A percentile compares a stretch with the other conserved stretches of the same genome.
phyloP scores from a whole-genome alignment of 2,329 filamentous ascomycete species.

The Fusarium anthophilum region DNA sequence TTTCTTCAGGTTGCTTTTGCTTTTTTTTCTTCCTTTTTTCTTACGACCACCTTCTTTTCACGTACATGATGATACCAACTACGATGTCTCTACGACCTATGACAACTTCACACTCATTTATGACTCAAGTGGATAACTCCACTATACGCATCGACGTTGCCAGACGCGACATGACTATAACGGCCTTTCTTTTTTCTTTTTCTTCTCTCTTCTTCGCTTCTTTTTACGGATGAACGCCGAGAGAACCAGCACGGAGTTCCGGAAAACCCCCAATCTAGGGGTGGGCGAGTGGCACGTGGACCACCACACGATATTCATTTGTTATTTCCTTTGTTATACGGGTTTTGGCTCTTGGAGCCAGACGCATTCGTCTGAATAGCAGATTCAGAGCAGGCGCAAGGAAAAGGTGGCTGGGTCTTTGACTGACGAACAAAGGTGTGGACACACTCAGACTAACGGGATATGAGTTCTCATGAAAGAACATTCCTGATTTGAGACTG shows the following conservation, averaged over 20 bases:
- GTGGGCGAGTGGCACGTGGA: slow-evolving; percentile 8
- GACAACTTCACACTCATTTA: slow-evolving; percentile 9
- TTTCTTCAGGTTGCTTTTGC: neutral
- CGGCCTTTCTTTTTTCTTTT: neutral
- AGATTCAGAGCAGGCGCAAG: neutral
- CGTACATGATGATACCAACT: slow-evolving; percentile 36
- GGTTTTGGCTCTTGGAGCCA: neutral
- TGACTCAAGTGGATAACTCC: slow-evolving; percentile 5
- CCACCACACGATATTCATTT: slow-evolving; percentile 4
- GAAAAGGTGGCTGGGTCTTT: slow-evolving; percentile 13
- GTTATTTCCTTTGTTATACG: slow-evolving; percentile 20
- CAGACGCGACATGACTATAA: slow-evolving; percentile 27
- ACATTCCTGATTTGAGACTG: slow-evolving; percentile 23
- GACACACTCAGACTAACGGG: slow-evolving; percentile 8
- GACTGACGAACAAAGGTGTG: slow-evolving; percentile 16
- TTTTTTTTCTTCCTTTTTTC: neutral
- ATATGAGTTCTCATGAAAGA: slow-evolving; percentile 17
- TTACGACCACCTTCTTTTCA: slow-evolving; percentile 4
- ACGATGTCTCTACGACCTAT: slow-evolving; percentile 34
- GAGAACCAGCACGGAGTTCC: slow-evolving; percentile 25
- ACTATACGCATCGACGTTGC: slow-evolving; percentile 21
- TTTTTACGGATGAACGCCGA: slow-evolving; percentile 9
- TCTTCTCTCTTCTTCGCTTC: neutral
- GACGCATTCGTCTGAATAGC: slow-evolving; percentile 1
- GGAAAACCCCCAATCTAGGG: slow-evolving; percentile 10